A percentile compares a stretch with the other conserved stretches of the same genome.
Evolutionary conservation across 1,284 basidiomycete genomes (phyloP).

Genomic region (Pulveroboletus ridleyi): DNA sequence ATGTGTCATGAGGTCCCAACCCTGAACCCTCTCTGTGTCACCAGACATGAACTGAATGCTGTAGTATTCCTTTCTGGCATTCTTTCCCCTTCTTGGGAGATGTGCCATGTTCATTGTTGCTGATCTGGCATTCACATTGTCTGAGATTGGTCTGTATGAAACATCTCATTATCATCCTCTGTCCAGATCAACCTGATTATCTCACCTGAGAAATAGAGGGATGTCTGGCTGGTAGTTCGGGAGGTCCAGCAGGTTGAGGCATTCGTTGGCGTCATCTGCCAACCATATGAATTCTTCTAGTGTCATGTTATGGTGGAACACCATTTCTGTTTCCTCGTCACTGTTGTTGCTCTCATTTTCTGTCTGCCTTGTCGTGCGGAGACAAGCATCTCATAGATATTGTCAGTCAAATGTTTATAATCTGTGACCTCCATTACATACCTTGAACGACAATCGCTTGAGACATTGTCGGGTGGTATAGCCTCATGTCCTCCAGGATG

Average conservation of each 20-base stretch:
- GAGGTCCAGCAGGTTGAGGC: background rate
- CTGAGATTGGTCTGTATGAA: background rate
- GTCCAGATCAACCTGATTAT: too few species aligned
- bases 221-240: background rate
- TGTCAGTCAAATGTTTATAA: too few species aligned
- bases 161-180: too few species aligned
- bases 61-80: background rate
- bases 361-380: too few species aligned
- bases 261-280: background rate
- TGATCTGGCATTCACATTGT: background rate
- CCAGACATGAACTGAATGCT: background rate
- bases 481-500: too few species aligned
- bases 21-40: background rate
- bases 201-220: background rate
- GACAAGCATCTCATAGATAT: too few species aligned
- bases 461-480: too few species aligned
- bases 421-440: too few species aligned
- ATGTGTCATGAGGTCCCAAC: background rate
- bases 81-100: rapidly evolving
- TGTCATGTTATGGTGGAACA: too few species aligned
- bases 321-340: too few species aligned
- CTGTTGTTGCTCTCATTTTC: too few species aligned
- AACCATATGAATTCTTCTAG: background rate
- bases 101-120: background rate
- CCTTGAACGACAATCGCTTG: too few species aligned